phyloP scores from a whole-genome alignment of 805 yeast species.

The Pichia scutulata region DNA sequence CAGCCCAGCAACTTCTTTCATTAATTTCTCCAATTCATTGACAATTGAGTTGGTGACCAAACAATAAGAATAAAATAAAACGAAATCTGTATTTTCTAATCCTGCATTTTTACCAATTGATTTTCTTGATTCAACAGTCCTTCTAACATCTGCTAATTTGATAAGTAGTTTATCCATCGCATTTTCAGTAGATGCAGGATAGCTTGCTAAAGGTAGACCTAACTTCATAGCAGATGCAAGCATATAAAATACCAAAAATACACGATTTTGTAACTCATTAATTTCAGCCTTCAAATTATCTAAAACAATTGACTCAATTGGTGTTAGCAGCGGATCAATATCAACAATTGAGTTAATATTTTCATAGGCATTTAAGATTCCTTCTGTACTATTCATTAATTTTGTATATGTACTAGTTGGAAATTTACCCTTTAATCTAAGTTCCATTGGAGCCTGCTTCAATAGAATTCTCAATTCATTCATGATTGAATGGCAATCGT shows the following conservation, averaged over 20 bases:
- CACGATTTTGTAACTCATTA: constrained; percentile 60
- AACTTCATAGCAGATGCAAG: constrained; percentile 66
- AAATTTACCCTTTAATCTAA: constrained; percentile 67
- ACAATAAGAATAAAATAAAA: constrained; percentile 65
- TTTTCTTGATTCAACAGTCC: constrained; percentile 19
- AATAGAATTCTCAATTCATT: constrained; percentile 51
- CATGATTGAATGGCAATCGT: constrained; percentile 43
- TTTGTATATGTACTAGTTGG: constrained; percentile 45
- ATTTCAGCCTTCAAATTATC: constrained; percentile 49
- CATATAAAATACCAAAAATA: constrained; percentile 72
- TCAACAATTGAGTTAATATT: constrained; percentile 63
- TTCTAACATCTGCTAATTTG: constrained; percentile 54
- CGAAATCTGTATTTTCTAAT: constrained; percentile 64
- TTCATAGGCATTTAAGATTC: constrained; percentile 66
- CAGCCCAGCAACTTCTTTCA: constrained; percentile 45
- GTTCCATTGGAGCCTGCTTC: constrained; percentile 68
- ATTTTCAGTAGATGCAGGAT: constrained; percentile 70
- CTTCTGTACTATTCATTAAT: constrained; percentile 49
- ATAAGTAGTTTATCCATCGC: constrained; percentile 62
- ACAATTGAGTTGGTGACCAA: constrained; percentile 63
- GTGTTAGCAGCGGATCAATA: constrained; percentile 46
- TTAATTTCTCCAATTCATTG: constrained; percentile 53
- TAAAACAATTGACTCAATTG: constrained; percentile 50
- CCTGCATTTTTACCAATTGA: constrained; percentile 22
- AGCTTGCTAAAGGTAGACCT: constrained; percentile 70